Base-by-base conservation (phyloP, 805 yeast species). In the Ogataea glucozyma region DNA sequence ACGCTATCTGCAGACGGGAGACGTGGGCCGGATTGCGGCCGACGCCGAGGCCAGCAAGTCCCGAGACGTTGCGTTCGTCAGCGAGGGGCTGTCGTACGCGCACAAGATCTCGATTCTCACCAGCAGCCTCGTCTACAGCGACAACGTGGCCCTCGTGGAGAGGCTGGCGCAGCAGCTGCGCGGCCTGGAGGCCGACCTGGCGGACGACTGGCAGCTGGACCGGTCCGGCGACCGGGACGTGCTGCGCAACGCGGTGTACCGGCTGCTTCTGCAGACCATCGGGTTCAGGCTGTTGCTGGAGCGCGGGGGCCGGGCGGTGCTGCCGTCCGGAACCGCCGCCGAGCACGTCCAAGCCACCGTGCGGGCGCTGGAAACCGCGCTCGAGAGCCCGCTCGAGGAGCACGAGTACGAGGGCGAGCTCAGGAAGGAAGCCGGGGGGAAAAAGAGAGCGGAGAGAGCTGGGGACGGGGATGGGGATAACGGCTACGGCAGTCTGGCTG, bases 1-100 rank as follows among this genome's bases (percentile, higher is more conserved):
- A 46, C 66, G 71, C 32, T 91, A 72, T 52, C 72, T 83, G 48
- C 71, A 78, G 26, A 71, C 81, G 5, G 96, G 95, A 18, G 79
- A 79, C 34, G 65, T 69, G 16, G 62, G 60, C 34, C 60, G 53
- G 10, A 52, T 68, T 22, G 69, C 61, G 43, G 71, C 68, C 44
- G 61, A 55, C 18, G 61, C 58, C 3, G 32, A 39, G 12, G 57
- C 66, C 36, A 39, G 16, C 21, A 43, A 42, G 26, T 23, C 49
- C 21, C 31, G 31, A 11, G 57, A 57, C 24, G 33, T 52, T 11
- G 20, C 26, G 8, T 60, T 58, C 37, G 32, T 33, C 9, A 49
- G 49, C n/a, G 43, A 42, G 2, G 32, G 18, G 2, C 37, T 61
- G 26, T 48, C 61, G 10, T 49, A 46, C n/a, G 57, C 43, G 16